These are phyloP conservation scores for Lipomyces yamanashiensis DNA, from an alignment of 805 yeast species.

Conservation along the genomic window DNA sequence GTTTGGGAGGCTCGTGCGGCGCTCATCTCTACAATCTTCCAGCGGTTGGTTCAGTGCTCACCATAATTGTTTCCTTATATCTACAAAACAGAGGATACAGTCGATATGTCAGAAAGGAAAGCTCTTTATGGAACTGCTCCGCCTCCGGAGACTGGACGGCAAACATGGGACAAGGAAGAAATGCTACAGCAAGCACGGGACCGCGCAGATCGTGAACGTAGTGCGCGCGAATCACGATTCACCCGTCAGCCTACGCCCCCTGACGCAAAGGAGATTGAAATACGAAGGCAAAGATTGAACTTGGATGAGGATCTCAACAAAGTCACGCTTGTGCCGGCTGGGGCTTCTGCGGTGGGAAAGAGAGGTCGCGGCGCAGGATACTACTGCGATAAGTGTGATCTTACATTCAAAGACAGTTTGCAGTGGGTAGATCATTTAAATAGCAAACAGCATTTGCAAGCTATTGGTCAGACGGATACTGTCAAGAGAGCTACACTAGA, in stretches of 20 bases:
- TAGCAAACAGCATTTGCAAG: constrained; percentile 60
- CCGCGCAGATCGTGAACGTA: constrained; percentile 29
- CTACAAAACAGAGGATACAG: background rate
- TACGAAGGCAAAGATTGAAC: constrained; percentile 41
- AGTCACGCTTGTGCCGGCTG: constrained; percentile 45
- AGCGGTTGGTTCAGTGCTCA: background rate
- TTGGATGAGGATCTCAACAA: constrained; percentile 45
- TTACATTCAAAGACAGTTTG: constrained; percentile 81
- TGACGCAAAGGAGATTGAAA: constrained; percentile 39
- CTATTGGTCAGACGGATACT: constrained; percentile 47
- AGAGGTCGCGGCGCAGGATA: constrained; percentile 77
- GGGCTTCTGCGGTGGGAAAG: constrained; percentile 45
- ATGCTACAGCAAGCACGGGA: constrained; percentile 30
- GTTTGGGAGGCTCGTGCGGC: constrained; percentile 6
- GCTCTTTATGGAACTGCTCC: constrained; percentile 29
- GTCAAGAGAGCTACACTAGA: constrained; percentile 53
- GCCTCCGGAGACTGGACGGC: constrained; percentile 30
- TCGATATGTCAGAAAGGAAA: constrained; percentile 16
- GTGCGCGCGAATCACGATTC: constrained; percentile 25
- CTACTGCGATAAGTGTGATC: constrained; percentile 76
- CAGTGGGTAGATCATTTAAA: constrained; percentile 84
- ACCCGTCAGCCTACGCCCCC: constrained; percentile 36
- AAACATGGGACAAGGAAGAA: constrained; percentile 36
- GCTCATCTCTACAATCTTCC: background rate
- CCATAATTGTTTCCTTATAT: background rate